Evolutionary conservation across 1,284 basidiomycete species (phyloP), one percentile per base, ranked within the genome.

Genomic region (Malassezia pachydermatis): DNA sequence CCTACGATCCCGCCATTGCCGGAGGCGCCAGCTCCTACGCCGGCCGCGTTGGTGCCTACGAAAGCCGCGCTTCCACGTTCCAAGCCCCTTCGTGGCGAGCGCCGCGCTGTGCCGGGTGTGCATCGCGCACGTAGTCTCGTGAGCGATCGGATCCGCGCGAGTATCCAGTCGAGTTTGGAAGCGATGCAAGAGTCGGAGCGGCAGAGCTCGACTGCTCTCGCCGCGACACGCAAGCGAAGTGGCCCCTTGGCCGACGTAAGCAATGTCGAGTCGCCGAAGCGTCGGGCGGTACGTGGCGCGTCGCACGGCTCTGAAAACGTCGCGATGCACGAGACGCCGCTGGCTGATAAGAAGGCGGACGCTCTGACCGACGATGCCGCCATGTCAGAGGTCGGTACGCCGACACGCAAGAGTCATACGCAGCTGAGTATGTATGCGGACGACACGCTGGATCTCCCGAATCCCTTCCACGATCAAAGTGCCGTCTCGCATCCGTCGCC

Each of bases 81-180:
- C 1, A 36, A 17, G 23, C 44, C 50, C 7, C 32, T 47, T 24
- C 48, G 42, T 7, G 13, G 17, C 11, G 37, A 39, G 27, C 41
- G 27, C 20, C 48, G 35, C 42, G 36, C 27, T 27, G 35, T 19
- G 27, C 42, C 48, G 4, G 24, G 23, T 6, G 44, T 40, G n/a
- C 43, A 47, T 10, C 49, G 43, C 13, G 33, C 49, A 3, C 49
- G 49, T 25, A 51, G 49, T 24, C 27, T 51, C 4, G 42, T 51
- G 32, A 46, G 44, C 33, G 38, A 45, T 9, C 43, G 45, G 5
- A 39, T 51, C 14, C 49, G 49, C 11, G 43, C 40, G 27, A 46
- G 44, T 16, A 51, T 51, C 44, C 49, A 46, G 17, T 44, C 42
- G 19, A 51, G 44, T 33, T 44, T 51, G 5, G 32, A 41, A 38